phyloP scores from a whole-genome alignment of 768 basidiomycete genomes.

The Fomitopsis pulvina region DNA sequence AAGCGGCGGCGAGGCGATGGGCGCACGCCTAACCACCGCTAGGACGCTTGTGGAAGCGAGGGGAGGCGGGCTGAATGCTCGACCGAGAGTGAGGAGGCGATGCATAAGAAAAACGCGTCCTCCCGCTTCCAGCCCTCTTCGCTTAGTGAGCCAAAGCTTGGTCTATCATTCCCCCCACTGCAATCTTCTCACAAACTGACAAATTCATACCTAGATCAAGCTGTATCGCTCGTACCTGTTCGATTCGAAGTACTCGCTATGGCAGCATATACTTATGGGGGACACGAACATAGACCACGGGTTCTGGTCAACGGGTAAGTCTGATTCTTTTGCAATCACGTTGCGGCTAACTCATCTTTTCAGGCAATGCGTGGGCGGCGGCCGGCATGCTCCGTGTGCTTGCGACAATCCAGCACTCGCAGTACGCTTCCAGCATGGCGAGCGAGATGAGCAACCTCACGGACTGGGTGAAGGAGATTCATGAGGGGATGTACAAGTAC shows the following conservation, averaged over 20 bases:
- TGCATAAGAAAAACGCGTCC: too few species aligned
- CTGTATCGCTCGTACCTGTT: constrained; percentile 64
- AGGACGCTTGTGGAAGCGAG: too few species aligned
- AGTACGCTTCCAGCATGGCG: constrained; percentile 41
- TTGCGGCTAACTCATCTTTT: too few species aligned
- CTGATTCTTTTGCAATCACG: not conserved
- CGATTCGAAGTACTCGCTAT: constrained; percentile 51
- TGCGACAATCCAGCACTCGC: constrained; percentile 61
- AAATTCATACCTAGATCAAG: constrained; percentile 30
- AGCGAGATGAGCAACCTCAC: constrained; percentile 51
- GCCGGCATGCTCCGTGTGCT: constrained; percentile 82
- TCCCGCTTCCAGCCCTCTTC: too few species aligned
- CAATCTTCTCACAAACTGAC: not conserved
- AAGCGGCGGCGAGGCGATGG: too few species aligned
- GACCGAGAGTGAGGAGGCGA: too few species aligned
- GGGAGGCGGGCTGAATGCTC: too few species aligned
- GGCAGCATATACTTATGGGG: constrained; percentile 73
- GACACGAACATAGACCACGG: constrained; percentile 44
- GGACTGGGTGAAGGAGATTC: constrained; percentile 67
- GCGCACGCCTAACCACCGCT: too few species aligned
- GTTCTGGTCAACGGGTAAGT: constrained; percentile 74
- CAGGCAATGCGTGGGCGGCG: constrained; percentile 87
- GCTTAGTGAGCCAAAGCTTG: too few species aligned
- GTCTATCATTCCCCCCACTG: too few species aligned
- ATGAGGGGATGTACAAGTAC: constrained; percentile 57